These are phyloP conservation scores for Fusarium sp. DNA, from an alignment of 2,329 filamentous ascomycete species.

Conservation along the genomic window DNA sequence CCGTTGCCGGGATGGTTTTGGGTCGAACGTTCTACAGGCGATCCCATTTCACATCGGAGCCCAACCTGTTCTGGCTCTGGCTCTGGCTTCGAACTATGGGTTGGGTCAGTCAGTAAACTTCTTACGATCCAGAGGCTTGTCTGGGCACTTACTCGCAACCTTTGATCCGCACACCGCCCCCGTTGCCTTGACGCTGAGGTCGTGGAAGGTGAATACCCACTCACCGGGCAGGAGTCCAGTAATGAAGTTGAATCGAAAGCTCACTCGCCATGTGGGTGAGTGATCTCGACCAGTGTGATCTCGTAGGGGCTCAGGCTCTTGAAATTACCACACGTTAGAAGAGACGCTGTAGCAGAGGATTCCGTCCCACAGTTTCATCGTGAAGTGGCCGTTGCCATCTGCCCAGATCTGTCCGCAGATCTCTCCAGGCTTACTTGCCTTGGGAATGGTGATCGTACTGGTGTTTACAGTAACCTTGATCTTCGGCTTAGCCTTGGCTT, in stretches of 20 bases:
- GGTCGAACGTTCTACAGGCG: background rate
- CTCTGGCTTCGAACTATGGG: background rate
- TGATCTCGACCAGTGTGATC: background rate
- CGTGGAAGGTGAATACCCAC: background rate
- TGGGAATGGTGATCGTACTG: background rate
- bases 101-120: background rate
- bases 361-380: background rate
- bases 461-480: background rate
- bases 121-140: background rate
- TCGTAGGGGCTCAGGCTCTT: background rate
- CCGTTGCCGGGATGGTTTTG: background rate
- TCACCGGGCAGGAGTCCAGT: background rate
- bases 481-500: background rate
- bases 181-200: background rate
- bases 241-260: background rate
- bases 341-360: too few relatives aligned
- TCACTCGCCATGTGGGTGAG: background rate
- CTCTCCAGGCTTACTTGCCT: accelerated
- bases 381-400: background rate
- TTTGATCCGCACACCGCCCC: background rate
- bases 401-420: background rate
- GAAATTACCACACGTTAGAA: background rate
- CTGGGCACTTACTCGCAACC: background rate
- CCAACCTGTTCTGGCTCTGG: background rate
- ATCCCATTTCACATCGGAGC: background rate